A percentile compares a stretch with the other conserved stretches of the same genome.
Conservation (phyloP, 352 stramenopile genomes). For the Phytophthora brassicae region DNA sequence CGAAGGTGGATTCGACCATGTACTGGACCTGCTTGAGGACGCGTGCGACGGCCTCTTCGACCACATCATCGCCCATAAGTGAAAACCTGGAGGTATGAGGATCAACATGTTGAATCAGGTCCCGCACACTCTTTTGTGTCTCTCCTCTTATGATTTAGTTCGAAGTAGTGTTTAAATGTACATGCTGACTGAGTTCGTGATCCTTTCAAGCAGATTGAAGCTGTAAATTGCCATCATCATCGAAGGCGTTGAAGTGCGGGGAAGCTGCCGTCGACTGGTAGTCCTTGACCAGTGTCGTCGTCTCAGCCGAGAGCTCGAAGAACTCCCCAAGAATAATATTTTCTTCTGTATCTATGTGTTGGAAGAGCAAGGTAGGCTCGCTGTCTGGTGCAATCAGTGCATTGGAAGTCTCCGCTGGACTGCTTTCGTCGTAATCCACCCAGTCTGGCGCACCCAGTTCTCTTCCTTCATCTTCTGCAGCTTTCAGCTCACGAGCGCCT, state of each 20-base stretch:
- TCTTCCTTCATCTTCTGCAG: conserved; percentile 24
- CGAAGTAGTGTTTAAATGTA: too few species aligned
- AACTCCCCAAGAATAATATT: conserved; percentile 3
- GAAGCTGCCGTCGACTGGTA: conserved; percentile 6
- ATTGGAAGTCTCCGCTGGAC: conserved; percentile 2
- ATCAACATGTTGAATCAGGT: too few species aligned
- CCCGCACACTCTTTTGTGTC: too few species aligned
- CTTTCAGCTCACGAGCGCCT: conserved; percentile 13
- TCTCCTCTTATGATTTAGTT: too few species aligned
- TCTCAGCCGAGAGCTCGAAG: conserved; percentile 6
- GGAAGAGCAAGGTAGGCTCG: conserved; percentile 17
- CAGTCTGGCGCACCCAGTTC: conserved; percentile 11
- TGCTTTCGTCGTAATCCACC: conserved; percentile 8
- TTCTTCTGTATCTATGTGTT: conserved; percentile 15
- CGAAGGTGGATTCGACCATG: conserved; percentile 89
- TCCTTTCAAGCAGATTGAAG: conserved; percentile 16
- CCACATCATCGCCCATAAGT: conserved; percentile 34
- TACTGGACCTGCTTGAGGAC: conserved; percentile 89
- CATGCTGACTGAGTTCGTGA: not conserved
- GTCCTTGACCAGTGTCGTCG: conserved; percentile 3
- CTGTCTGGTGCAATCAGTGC: conserved; percentile 25
- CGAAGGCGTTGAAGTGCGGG: conserved; percentile 35
- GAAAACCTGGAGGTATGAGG: not conserved
- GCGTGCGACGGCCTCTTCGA: conserved; percentile 79
- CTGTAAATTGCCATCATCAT: conserved; percentile 31